Evolutionary conservation across 2,329 filamentous ascomycete species (phyloP).

Genomic region (Byssothecium circinans): DNA sequence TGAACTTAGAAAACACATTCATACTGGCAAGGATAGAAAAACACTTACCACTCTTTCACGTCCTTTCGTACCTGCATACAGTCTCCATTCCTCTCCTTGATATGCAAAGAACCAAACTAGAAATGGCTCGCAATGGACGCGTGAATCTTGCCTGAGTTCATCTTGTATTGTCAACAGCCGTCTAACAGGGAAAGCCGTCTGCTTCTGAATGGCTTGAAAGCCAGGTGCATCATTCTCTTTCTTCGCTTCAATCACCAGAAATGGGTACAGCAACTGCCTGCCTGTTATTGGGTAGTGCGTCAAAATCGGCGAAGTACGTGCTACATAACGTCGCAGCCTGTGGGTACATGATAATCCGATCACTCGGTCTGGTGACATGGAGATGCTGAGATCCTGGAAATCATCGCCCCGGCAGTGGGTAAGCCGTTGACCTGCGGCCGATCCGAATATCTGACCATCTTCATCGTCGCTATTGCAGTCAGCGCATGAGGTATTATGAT

Average conservation of each 20-base stretch:
- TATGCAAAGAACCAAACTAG: constrained; percentile 24
- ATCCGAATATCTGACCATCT: no score
- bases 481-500: no score
- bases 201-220: constrained; percentile 14
- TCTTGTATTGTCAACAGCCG: constrained; percentile 16
- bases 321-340: not conserved
- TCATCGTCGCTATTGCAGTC: no score
- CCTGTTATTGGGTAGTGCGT: constrained; percentile 5
- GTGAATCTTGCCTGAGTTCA: not conserved
- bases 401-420: not conserved
- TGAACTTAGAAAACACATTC: no score
- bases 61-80: constrained; percentile 17
- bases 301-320: not conserved
- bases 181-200: constrained; percentile 19
- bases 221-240: constrained; percentile 11
- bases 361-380: constrained; percentile 18
- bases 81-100: constrained; percentile 19
- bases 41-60: no score
- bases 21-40: no score
- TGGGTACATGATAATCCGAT: constrained; percentile 9
- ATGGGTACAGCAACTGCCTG: constrained; percentile 11
- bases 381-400: constrained; percentile 1
- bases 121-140: constrained; percentile 6
- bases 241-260: constrained; percentile 24
- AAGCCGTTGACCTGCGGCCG: no score